phyloP scores from a whole-genome alignment of 495 filamentous ascomycete genomes.

The Platismatia glauca region DNA sequence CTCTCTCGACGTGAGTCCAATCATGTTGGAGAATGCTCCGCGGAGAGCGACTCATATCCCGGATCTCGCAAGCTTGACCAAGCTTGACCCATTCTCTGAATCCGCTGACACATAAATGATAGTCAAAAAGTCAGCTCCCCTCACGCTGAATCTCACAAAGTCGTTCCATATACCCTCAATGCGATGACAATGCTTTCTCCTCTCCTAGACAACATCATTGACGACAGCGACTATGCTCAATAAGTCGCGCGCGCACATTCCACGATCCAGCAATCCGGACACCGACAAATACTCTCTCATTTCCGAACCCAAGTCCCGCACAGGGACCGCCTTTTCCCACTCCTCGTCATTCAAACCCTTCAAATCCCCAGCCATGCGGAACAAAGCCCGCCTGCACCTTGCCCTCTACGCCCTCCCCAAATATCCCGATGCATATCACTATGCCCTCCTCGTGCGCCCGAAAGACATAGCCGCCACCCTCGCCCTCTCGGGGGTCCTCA shows the following conservation, averaged over 20 bases:
- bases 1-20: too few relatives aligned
- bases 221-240: neutral
- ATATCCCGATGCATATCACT: neutral
- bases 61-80: neutral
- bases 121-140: neutral
- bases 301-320: neutral
- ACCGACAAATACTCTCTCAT: neutral
- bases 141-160: neutral
- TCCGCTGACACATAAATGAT: neutral
- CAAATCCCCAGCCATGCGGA: neutral
- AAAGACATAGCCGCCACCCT: neutral
- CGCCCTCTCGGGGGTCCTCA: neutral
- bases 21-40: neutral
- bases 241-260: neutral
- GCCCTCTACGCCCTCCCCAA: slow-evolving; percentile 1
- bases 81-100: neutral
- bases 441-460: neutral
- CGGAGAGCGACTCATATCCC: neutral
- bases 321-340: neutral
- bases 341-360: neutral
- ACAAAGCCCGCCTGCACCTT: neutral
- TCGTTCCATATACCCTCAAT: neutral
- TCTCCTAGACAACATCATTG: neutral
- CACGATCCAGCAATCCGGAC: neutral
- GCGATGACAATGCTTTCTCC: neutral